Base-by-base conservation (phyloP, 208 protist species). In the Trypanosoma platydactyli region DNA sequence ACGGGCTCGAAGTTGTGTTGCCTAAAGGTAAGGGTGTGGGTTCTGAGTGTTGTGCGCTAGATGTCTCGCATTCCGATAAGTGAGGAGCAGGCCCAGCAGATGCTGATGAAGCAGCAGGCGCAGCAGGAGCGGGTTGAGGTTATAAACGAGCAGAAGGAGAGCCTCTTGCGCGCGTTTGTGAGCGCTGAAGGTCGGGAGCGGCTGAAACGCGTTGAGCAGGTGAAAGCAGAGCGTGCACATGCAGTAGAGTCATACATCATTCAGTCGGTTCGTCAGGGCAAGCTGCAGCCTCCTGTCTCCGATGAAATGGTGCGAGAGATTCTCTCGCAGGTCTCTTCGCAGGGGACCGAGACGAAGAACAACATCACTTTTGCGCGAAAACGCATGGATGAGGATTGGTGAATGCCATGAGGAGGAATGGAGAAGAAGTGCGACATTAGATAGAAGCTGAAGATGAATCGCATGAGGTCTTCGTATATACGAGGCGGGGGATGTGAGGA, bases 321-420 rank as follows among this genome's bases (percentile, higher is more conserved):
- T 24, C 71, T 97, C 13, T 64, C 72, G 22, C 74, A 88, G 72
- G 51, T 91, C 44, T 65, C 88, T 0, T 74, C 64, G 24, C 74
- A 91, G 67, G 81, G 72, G 30, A 51, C 76, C 45, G 87, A 86
- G 58, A 49, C 58, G 35, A 85, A 83, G 68, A 76, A 69, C 22
- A 81, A 77, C 68, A 97, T 97, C 67, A 95, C 83, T 18, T 92
- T 97, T 67, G 80, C 84, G 6, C 83, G 91, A 30, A 97, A 97
- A 74, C 76, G 83, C 35, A 94, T 67, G 40, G 89, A 94, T 76
- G 91, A 94, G 50, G 92, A 97, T 67, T 97, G 92, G 92, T 97
- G 84, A n/a, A n/a, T n/a, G n/a, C n/a, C n/a, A n/a, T n/a, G n/a
- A n/a, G n/a, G 44, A 24, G 13, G 4, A 22, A 22, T 22, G 40